Conservation (phyloP, 1,284 basidiomycete genomes). For the Microbotryum saponariae region DNA sequence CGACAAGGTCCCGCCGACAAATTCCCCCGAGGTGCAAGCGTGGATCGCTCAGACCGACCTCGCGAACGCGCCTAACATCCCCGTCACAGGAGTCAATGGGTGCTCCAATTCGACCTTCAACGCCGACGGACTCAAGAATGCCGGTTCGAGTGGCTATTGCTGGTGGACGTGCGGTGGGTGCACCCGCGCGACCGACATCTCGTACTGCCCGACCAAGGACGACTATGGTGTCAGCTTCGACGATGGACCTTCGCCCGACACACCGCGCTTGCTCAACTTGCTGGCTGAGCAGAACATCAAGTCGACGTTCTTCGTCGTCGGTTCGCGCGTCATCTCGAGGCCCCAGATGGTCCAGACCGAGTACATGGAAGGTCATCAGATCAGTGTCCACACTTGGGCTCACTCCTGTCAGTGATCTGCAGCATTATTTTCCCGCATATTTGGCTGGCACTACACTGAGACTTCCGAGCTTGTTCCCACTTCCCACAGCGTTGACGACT, state of each 20-base stretch:
- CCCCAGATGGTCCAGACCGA: slow-evolving; percentile 66
- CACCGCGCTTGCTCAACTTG: slow-evolving; percentile 65
- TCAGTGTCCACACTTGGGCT: slow-evolving; percentile 32
- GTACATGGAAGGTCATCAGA: slow-evolving; percentile 35
- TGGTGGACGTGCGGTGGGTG: slow-evolving; percentile 60
- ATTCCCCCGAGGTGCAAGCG: slow-evolving; percentile 54
- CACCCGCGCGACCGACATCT: slow-evolving; percentile 32
- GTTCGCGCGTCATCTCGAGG: slow-evolving; percentile 75
- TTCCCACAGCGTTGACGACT: slow-evolving; percentile 50
- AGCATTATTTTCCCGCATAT: too few species aligned
- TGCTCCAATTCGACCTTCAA: slow-evolving; percentile 55
- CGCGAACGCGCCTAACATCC: slow-evolving; percentile 55
- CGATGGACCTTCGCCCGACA: slow-evolving; percentile 60
- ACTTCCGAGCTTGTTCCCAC: background rate
- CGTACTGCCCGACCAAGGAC: slow-evolving; percentile 39
- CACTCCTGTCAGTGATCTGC: slow-evolving; percentile 7
- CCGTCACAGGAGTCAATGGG: slow-evolving; percentile 55
- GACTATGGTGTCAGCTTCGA: slow-evolving; percentile 43
- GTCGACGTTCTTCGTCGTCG: slow-evolving; percentile 88
- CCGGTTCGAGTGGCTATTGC: slow-evolving; percentile 36
- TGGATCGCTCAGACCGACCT: slow-evolving; percentile 68
- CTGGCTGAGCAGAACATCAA: slow-evolving; percentile 58
- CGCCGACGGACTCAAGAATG: slow-evolving; percentile 52
- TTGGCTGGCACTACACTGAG: too few species aligned
- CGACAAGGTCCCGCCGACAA: slow-evolving; percentile 59